Evolutionary conservation across 352 stramenopile genomes (phyloP).

Genomic region (Pythium folliculosum): DNA sequence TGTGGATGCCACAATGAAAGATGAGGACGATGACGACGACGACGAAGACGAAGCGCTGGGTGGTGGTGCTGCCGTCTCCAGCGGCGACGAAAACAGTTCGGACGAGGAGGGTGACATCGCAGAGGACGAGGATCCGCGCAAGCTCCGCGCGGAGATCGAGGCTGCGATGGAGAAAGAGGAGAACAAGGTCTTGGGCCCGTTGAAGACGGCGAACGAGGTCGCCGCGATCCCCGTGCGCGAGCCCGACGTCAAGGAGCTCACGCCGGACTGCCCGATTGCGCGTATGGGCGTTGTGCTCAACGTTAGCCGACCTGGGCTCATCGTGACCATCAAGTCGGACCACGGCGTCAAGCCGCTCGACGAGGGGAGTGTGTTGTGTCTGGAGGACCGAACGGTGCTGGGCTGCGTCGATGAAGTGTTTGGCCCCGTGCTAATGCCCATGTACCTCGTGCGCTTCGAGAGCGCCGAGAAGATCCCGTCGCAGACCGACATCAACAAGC

Average conservation of each 20-base stretch:
- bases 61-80: background rate
- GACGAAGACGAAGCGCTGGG: conserved; percentile 7
- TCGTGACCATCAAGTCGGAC: conserved; percentile 81
- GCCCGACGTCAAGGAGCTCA: conserved; percentile 66
- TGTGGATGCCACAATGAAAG: background rate
- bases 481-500: conserved; percentile 38
- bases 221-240: conserved; percentile 52
- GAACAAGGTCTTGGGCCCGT: conserved; percentile 43
- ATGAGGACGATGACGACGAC: conserved; percentile 2
- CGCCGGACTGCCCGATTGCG: conserved; percentile 64
- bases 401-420: conserved; percentile 87
- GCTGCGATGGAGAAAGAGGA: conserved; percentile 75
- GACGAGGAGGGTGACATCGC: conserved; percentile 31
- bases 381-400: conserved; percentile 73
- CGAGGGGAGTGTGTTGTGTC: conserved; percentile 81
- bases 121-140: conserved; percentile 33
- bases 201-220: conserved; percentile 75
- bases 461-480: conserved; percentile 64
- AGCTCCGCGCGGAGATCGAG: conserved; percentile 74
- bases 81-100: conserved; percentile 26
- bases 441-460: conserved; percentile 87
- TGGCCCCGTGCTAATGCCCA: conserved; percentile 80
- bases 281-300: conserved; percentile 70
- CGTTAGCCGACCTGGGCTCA: conserved; percentile 56
- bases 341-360: conserved; percentile 60